A percentile compares a stretch with the other conserved stretches of the same genome.
These are phyloP conservation scores for Solioccasus polychromus DNA, from an alignment of 768 basidiomycete genomes.

Conservation along the genomic window DNA sequence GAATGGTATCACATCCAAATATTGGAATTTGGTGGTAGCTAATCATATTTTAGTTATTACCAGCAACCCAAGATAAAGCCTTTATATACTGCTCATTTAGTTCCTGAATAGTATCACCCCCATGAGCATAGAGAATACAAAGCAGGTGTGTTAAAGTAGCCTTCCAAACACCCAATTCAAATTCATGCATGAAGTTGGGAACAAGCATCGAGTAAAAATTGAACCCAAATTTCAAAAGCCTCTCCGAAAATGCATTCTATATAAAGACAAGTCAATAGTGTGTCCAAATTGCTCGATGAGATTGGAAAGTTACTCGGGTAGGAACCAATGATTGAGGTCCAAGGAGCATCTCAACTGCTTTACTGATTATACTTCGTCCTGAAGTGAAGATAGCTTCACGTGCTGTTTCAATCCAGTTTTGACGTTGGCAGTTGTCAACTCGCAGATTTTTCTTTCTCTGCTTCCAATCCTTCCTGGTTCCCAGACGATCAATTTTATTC, in stretches of 20 bases:
- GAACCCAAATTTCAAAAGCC: not conserved
- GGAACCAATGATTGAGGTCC: not conserved
- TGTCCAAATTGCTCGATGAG: not conserved
- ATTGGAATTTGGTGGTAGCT: not conserved
- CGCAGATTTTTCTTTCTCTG: not conserved
- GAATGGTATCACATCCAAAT: not conserved
- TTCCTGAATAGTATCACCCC: not conserved
- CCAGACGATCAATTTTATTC: not conserved
- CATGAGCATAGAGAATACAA: not conserved
- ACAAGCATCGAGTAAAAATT: not conserved
- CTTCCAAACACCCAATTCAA: not conserved
- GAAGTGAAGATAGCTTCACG: not conserved
- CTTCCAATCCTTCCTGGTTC: not conserved
- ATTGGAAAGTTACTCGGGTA: not conserved
- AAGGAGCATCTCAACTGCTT: not conserved
- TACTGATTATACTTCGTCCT: not conserved
- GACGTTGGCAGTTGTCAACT: not conserved
- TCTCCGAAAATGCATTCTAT: not conserved
- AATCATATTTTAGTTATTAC: too few species aligned
- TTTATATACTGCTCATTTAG: too few species aligned
- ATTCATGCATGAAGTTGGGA: not conserved
- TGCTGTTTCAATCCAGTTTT: not conserved
- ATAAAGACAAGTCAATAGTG: not conserved
- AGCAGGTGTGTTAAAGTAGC: not conserved
- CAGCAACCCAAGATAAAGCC: too few species aligned